Evolutionary conservation across 2,329 filamentous ascomycete genomes (phyloP), one percentile per base, ranked within the genome.

Genomic region (Penicillium sp.): DNA sequence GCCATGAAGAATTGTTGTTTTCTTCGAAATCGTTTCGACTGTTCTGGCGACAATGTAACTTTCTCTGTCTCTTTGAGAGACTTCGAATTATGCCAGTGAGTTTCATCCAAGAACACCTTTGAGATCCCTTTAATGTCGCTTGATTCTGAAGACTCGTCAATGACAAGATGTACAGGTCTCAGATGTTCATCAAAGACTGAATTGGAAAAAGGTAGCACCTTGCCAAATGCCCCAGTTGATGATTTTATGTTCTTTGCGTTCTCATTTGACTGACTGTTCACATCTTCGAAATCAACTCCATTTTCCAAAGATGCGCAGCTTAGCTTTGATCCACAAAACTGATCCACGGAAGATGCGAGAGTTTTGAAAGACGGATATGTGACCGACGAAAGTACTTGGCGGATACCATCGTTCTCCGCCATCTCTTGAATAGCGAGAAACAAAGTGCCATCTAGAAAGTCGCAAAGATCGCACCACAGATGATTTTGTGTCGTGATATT

Each of bases 1-100:
- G 81, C 80, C 82, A 89, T 88, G 64, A 84, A 85, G 48, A 76
- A 78, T 62, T 91, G 87, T 42, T 87, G 85, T 72, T 60, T 73
- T 43, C 40, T 56, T n/a, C 41, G 45, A 11, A 4, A 11, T 64
- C 62, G 66, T 74, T 13, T 54, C 44, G 36, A 48, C 55, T 60
- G 54, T 13, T 54, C 22, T 18, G 51, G 38, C 6, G 53, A 38
- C 49, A 45, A 53, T 47, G 62, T 59, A 7, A 44, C 41, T 24
- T 44, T 58, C 57, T 13, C 39, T 24, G 64, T 69, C 13, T 53
- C 53, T 39, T 65, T 57, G 10, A 74, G 41, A 4, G 66, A 66
- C 2, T 67, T 66, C 16, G 70, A 66, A 44, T 67, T 70, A 41
- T 72, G 69, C 70, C 69, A 72, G 52, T 72, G 68, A 16, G 63